Evolutionary conservation across 2,329 filamentous ascomycete species (phyloP).

Genomic region (Pseudopyrenochaeta lycopersici): DNA sequence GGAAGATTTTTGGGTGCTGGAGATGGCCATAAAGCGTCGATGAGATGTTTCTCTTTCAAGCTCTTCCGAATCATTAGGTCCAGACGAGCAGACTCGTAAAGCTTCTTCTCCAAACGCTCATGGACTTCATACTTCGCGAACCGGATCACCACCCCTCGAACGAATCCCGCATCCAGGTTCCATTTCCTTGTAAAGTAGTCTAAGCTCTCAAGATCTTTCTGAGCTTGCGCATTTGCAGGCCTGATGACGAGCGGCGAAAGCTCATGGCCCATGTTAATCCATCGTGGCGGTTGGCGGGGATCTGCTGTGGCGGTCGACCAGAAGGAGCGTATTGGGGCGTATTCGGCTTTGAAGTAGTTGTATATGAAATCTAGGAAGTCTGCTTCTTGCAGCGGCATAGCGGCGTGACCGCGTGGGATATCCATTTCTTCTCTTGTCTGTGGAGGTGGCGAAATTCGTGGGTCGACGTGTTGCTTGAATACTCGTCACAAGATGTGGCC

Average conservation of each 20-base stretch:
- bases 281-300: constrained; percentile 39
- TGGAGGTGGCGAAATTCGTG: constrained; percentile 13
- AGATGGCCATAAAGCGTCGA: constrained; percentile 47
- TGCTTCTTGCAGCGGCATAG: constrained; percentile 41
- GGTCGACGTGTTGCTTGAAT: neutral
- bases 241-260: constrained; percentile 36
- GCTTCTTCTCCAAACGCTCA: constrained; percentile 48
- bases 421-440: constrained; percentile 30
- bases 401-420: constrained; percentile 41
- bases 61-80: constrained; percentile 49
- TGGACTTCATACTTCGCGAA: constrained; percentile 47
- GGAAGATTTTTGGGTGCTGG: constrained; percentile 37
- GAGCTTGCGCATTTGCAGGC: constrained; percentile 48
- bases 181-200: constrained; percentile 43
- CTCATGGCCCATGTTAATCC: constrained; percentile 46
- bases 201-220: constrained; percentile 46
- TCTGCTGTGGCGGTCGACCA: constrained; percentile 47
- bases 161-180: constrained; percentile 43
- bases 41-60: constrained; percentile 49
- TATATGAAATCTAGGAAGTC: constrained; percentile 48
- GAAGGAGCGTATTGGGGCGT: constrained; percentile 47
- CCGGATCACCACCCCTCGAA: constrained; percentile 43
- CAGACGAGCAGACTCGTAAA: constrained; percentile 42
- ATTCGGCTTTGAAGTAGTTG: constrained; percentile 51
- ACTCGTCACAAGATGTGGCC: constrained; percentile 8